A percentile compares a stretch with the other conserved stretches of the same genome.
Conservation (phyloP, 441 rosid species). For the Adansonia gregorii region DNA sequence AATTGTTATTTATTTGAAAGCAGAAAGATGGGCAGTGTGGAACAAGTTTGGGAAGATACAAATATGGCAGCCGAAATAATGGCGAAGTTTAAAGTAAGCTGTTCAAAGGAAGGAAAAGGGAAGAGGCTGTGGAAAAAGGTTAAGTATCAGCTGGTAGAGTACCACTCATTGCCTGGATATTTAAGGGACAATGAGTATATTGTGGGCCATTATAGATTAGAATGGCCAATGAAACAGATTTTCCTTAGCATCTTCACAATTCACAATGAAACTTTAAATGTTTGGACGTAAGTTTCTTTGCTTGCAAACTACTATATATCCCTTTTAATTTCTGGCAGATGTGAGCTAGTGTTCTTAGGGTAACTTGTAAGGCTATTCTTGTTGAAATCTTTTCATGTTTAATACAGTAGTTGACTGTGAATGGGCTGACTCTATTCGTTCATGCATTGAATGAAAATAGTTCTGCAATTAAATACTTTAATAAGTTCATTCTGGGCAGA, state of each 20-base stretch:
- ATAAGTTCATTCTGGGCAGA: background rate
- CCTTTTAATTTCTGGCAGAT: background rate
- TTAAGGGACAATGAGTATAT: conserved; percentile 84
- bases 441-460: background rate
- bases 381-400: background rate
- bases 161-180: conserved; percentile 75
- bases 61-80: conserved; percentile 42
- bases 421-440: background rate
- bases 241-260: conserved; percentile 77
- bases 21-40: conserved; percentile 39
- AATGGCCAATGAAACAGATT: conserved; percentile 88
- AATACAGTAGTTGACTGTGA: background rate
- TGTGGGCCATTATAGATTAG: conserved; percentile 76
- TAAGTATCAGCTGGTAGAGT: conserved; percentile 84
- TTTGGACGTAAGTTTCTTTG: conserved; percentile 81
- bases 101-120: conserved; percentile 60
- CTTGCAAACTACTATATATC: background rate
- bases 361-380: background rate
- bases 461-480: background rate
- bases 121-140: conserved; percentile 82
- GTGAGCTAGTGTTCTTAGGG: background rate
- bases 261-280: conserved; percentile 91
- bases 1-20: conserved; percentile 7
- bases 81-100: conserved; percentile 38
- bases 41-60: conserved; percentile 25